Evolutionary conservation across 2,329 filamentous ascomycete genomes (phyloP), one percentile per base, ranked within the genome.

Genomic region (Epichloe elymi): DNA sequence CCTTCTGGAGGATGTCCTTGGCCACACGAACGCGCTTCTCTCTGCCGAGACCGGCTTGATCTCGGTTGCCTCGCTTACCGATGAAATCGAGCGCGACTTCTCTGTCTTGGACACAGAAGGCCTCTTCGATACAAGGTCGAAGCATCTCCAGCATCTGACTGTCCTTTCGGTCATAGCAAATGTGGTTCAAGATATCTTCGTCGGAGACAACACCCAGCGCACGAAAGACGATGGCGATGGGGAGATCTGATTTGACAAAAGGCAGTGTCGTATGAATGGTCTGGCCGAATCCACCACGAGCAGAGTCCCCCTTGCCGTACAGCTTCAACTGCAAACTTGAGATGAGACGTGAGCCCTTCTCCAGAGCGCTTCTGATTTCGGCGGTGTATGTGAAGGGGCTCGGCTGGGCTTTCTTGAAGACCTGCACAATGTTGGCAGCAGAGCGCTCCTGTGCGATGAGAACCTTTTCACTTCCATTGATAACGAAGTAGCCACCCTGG

Each of bases 391-490:
- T 90, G 56, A 88, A 95, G 10, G 88, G 86, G 58, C 88, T 91
- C n/a, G 89, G 88, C 59, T 84, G 80, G 0, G 91, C 88, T 73
- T 98, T 98, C 71, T 95, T 91, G 80, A 98, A 98, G 30, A 98
- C 91, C 70, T 98, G 93, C 5, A 98, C 93, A 53, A 97, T 98
- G 64, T 98, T 98, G 63, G 91, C 93, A 40, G 93, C 93, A 65
- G 90, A 96, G 55, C 93, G 86, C 69, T 98, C 93, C 67, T 98
- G 93, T 1, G 93, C 93, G 61, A 98, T 98, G 59, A 98, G 73
- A 20, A 98, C 93, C 75, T 98, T 98, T 66, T 98, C 93, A 68
- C 88, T 95, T 42, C 93, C 93, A 71, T 98, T 98, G 76, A 98
- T 98, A 61, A 98, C 88, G 64, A 98, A 98, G 70, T 98, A 98